Conservation (phyloP, 176 grass and related monocot species). For the Calamus simplicifolius region DNA sequence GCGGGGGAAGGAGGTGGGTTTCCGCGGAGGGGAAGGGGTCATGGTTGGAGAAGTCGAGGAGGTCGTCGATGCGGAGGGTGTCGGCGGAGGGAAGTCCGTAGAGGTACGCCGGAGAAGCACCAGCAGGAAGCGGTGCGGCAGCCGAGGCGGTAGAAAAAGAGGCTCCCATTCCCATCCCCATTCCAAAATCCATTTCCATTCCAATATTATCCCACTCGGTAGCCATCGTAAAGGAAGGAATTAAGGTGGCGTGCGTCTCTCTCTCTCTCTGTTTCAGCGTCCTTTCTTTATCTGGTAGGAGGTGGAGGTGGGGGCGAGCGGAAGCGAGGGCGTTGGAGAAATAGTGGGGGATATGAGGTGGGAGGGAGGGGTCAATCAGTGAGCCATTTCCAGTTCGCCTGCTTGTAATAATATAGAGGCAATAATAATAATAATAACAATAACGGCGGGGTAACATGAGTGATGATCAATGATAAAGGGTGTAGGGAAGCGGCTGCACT, state of each 20-base stretch:
- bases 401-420: constrained; percentile 15
- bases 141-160: neutral
- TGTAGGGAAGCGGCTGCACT: constrained; percentile 32
- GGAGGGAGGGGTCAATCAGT: constrained; percentile 12
- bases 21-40: neutral
- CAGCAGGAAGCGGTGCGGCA: neutral
- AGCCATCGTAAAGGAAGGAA: constrained; percentile 36
- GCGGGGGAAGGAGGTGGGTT: neutral
- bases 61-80: neutral
- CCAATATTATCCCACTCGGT: neutral
- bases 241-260: no score
- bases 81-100: neutral
- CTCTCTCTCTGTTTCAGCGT: no score
- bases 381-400: neutral
- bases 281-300: constrained; percentile 1
- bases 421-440: no score
- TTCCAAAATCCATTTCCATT: neutral
- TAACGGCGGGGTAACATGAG: neutral
- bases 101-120: neutral
- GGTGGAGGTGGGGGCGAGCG: constrained; percentile 5
- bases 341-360: neutral
- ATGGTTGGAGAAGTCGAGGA: neutral
- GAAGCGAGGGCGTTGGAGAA: no score
- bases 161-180: neutral
- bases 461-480: neutral